Evolutionary conservation across 768 basidiomycete genomes (phyloP).

Genomic region (Mycena venus): DNA sequence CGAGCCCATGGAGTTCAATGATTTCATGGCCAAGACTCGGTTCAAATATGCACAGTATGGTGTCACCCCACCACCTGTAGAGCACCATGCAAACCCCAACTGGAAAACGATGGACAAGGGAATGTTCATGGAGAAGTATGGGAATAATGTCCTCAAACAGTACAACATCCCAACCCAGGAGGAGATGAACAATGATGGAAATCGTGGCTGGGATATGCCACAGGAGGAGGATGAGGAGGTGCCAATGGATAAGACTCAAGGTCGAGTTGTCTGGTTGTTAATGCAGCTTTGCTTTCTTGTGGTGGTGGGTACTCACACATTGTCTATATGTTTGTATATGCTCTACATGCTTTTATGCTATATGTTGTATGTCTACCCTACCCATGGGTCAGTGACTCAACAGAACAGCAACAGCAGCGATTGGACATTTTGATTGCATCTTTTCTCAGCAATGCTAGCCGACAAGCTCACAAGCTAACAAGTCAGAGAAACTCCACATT

Average conservation of each 20-base stretch:
- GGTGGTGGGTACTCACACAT: no score
- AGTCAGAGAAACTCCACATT: no score
- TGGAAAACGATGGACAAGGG: constrained; percentile 38
- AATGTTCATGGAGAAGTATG: constrained; percentile 38
- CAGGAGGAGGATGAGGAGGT: constrained; percentile 5
- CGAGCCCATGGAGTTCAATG: constrained; percentile 39
- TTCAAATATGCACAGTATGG: constrained; percentile 22
- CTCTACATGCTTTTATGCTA: no score
- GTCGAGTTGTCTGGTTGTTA: no score
- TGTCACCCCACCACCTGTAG: constrained; percentile 33
- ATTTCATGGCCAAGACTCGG: constrained; percentile 27
- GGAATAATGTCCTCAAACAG: constrained; percentile 34
- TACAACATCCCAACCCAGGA: constrained; percentile 39
- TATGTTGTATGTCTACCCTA: no score
- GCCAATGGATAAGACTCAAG: neutral
- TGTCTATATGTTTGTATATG: no score
- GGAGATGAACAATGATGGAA: constrained; percentile 23
- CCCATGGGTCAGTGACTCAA: no score
- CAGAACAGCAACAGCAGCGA: no score
- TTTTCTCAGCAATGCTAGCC: no score
- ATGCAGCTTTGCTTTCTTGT: no score
- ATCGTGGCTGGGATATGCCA: neutral
- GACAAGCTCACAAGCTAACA: no score
- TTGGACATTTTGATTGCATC: no score
- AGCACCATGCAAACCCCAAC: constrained; percentile 1